These are phyloP conservation scores for Talaromyces sp. DNA, from an alignment of 2,329 filamentous ascomycete species.

Conservation along the genomic window DNA sequence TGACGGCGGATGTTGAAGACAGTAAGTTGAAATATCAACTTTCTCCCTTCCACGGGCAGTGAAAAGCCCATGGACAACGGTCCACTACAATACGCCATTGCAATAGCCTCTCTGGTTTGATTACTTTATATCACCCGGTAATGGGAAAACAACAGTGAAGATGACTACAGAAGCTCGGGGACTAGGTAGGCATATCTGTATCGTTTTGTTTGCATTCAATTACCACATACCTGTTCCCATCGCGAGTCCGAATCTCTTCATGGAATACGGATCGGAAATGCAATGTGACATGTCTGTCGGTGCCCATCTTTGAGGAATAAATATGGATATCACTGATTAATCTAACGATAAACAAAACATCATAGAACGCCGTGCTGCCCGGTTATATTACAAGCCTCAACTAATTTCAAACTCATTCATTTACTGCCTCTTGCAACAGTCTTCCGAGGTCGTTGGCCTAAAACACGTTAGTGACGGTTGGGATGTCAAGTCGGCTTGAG, in stretches of 20 bases:
- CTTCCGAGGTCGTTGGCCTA: not conserved
- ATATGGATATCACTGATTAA: not conserved
- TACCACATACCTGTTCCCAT: not conserved
- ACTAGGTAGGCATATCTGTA: not conserved
- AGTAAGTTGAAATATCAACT: not conserved
- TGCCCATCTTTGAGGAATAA: not conserved
- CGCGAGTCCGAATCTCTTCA: no score
- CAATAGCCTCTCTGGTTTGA: no score
- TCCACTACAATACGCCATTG: not conserved
- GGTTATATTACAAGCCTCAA: not conserved
- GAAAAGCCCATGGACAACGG: not conserved
- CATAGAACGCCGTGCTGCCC: not conserved
- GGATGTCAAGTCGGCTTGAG: not conserved
- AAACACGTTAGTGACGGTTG: not conserved
- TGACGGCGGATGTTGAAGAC: not conserved
- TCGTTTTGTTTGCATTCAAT: not conserved
- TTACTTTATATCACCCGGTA: no score
- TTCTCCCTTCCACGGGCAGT: not conserved
- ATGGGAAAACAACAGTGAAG: no score
- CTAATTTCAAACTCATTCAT: not conserved
- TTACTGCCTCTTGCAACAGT: not conserved
- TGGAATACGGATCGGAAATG: not conserved
- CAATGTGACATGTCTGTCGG: no score
- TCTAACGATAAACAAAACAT: not conserved
- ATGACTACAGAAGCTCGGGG: not conserved